phyloP scores from a whole-genome alignment of 108 stramenopile species.

The Stephanodiscus triporus region DNA sequence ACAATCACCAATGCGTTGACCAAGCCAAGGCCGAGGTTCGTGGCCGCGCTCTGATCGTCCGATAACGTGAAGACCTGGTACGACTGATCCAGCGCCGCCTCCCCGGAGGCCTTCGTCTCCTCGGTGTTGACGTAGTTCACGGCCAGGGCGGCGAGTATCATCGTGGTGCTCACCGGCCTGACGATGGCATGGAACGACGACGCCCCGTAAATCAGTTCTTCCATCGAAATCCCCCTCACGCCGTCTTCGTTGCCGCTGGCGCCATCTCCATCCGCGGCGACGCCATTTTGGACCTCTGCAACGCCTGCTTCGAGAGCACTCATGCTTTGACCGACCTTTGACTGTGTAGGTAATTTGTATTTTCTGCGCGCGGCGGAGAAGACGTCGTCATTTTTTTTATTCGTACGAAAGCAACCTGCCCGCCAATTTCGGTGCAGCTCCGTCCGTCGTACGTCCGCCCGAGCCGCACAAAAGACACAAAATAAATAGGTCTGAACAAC shows the following conservation, averaged over 20 bases:
- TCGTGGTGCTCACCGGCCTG: conserved; percentile 74
- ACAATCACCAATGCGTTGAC: conserved; percentile 94
- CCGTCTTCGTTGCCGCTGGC: conserved; percentile 2
- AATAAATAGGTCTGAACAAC: too few species aligned
- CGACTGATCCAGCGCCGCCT: conserved; percentile 52
- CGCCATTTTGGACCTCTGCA: too few species aligned
- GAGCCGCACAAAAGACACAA: too few species aligned
- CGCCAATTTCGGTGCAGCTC: too few species aligned
- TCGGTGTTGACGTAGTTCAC: conserved; percentile 71
- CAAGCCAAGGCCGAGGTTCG: conserved; percentile 72
- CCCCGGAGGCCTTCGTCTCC: conserved; percentile 59
- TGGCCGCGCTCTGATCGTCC: conserved; percentile 53
- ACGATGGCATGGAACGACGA: conserved; percentile 74
- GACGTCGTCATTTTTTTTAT: too few species aligned
- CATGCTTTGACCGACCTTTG: too few species aligned
- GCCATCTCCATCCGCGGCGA: neutral
- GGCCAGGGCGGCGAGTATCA: conserved; percentile 75
- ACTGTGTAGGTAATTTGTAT: too few species aligned
- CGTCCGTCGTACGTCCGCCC: too few species aligned
- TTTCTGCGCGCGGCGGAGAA: too few species aligned
- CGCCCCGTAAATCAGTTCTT: conserved; percentile 77
- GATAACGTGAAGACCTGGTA: conserved; percentile 63
- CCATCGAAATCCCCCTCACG: conserved; percentile 50
- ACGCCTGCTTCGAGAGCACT: too few species aligned
- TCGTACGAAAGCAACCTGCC: too few species aligned